Evolutionary conservation across 139 green algal genomes (phyloP).

Genomic region (Pleodorina starrii): DNA sequence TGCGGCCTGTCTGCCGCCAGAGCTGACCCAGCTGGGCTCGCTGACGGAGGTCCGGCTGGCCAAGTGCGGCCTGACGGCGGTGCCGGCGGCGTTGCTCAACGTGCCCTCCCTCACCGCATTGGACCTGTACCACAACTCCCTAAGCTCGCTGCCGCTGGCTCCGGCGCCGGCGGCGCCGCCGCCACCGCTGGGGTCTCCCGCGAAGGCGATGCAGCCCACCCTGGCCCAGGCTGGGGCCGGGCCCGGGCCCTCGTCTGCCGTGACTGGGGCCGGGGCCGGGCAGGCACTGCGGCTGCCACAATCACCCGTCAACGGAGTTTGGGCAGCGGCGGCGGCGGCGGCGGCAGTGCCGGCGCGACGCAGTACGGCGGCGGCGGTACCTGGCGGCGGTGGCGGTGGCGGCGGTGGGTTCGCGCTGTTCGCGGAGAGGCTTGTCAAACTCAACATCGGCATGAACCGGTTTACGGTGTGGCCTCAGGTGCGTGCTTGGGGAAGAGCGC

Average conservation of each 20-base stretch:
- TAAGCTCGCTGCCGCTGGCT: slow-evolving; percentile 7
- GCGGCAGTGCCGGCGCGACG: not conserved
- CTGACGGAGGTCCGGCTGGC: slow-evolving; percentile 23
- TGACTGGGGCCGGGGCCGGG: too few relatives aligned
- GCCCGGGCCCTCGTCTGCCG: too few relatives aligned
- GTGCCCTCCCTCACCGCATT: slow-evolving; percentile 2
- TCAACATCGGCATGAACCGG: slow-evolving; percentile 32
- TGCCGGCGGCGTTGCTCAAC: not conserved
- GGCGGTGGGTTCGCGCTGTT: not conserved
- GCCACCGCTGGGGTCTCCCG: too few relatives aligned
- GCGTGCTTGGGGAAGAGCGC: not conserved
- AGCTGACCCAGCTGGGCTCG: not conserved
- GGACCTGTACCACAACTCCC: slow-evolving; percentile 34
- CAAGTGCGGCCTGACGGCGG: slow-evolving; percentile 19
- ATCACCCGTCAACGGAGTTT: too few relatives aligned
- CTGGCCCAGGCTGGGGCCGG: too few relatives aligned
- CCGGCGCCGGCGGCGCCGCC: not conserved
- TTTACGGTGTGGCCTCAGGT: slow-evolving; percentile 28
- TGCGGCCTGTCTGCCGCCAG: not conserved
- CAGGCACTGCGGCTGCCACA: too few relatives aligned
- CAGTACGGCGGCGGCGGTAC: not conserved
- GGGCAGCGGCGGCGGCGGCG: too few relatives aligned
- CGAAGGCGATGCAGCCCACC: too few relatives aligned
- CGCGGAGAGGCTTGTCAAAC: not conserved
- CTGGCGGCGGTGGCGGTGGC: too few relatives aligned